A percentile compares a stretch with the other conserved stretches of the same genome.
Evolutionary conservation across 2,329 filamentous ascomycete genomes (phyloP).

Genomic region (Phialocephala sp.): DNA sequence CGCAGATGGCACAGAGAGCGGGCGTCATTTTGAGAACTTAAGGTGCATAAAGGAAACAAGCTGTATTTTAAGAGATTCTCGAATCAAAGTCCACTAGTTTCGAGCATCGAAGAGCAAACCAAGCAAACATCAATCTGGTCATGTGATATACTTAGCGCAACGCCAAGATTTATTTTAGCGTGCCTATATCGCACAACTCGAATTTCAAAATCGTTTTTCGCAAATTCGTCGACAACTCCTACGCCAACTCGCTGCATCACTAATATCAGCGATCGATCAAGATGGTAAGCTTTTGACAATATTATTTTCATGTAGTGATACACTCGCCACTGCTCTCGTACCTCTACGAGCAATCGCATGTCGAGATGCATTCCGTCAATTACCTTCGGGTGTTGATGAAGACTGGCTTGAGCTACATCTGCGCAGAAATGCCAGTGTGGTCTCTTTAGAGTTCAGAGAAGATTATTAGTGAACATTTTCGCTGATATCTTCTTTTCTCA

Average conservation of each 20-base stretch:
- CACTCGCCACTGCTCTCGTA: slow-evolving; percentile 44
- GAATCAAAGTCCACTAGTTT: slow-evolving; percentile 9
- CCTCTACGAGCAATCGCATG: slow-evolving; percentile 47
- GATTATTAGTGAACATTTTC: slow-evolving; percentile 77
- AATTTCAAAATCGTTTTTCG: slow-evolving; percentile 12
- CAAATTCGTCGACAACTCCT: slow-evolving; percentile 22
- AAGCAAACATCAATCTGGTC: background rate
- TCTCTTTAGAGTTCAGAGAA: slow-evolving; percentile 95
- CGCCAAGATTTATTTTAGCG: slow-evolving; percentile 25
- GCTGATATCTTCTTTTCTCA: slow-evolving; percentile 99
- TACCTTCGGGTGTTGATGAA: slow-evolving; percentile 51
- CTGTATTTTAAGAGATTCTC: background rate
- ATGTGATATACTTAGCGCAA: slow-evolving; percentile 13
- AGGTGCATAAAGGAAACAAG: background rate
- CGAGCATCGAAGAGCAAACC: slow-evolving; percentile 23
- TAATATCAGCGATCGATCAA: slow-evolving; percentile 47
- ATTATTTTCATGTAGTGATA: slow-evolving; percentile 38
- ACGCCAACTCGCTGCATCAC: slow-evolving; percentile 24
- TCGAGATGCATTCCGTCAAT: slow-evolving; percentile 44
- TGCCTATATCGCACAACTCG: slow-evolving; percentile 6
- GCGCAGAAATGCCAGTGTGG: slow-evolving; percentile 45
- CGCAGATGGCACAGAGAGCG: slow-evolving; percentile 76
- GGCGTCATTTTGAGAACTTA: slow-evolving; percentile 64
- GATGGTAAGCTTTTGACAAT: slow-evolving; percentile 64
- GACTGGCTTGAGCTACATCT: slow-evolving; percentile 68